Percentiles rank a stretch among this genome's conserved stretches.
These are phyloP conservation scores for Vanderwaltozyma tropicalis DNA, from an alignment of 805 yeast species.

Conservation along the genomic window DNA sequence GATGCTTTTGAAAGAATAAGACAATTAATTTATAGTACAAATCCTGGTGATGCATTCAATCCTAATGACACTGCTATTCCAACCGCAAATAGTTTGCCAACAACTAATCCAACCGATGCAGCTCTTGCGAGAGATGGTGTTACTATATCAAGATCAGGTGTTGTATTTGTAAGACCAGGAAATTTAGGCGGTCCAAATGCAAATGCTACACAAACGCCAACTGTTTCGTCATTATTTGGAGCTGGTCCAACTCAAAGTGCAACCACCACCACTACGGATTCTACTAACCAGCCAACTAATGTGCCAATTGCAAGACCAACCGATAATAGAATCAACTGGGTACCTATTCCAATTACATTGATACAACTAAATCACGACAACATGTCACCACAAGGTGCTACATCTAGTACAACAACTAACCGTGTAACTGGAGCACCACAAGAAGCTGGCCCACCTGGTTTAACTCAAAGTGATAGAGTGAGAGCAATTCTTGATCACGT, in stretches of 20 bases:
- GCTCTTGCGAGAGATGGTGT: slow-evolving; percentile 1
- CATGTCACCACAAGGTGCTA: neutral
- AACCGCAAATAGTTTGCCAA: neutral
- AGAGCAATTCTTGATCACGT: slow-evolving; percentile 17
- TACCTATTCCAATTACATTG: slow-evolving; percentile 12
- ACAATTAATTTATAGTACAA: slow-evolving; percentile 14
- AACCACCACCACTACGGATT: slow-evolving; percentile 2
- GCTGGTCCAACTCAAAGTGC: neutral
- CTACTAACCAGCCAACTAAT: too few species aligned
- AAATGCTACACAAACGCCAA: neutral
- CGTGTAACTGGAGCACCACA: neutral
- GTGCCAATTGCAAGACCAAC: too few species aligned
- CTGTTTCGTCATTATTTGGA: neutral
- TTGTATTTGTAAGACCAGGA: slow-evolving; percentile 11
- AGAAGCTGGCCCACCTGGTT: neutral
- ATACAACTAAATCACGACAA: slow-evolving; percentile 3
- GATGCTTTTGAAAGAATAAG: slow-evolving; percentile 24
- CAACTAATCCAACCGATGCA: neutral
- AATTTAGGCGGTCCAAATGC: neutral
- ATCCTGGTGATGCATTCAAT: slow-evolving; percentile 2
- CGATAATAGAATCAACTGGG: slow-evolving; percentile 10
- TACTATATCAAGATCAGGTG: slow-evolving; percentile 13
- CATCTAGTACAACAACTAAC: neutral
- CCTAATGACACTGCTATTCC: neutral
- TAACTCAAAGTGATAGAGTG: slow-evolving; percentile 15